Evolutionary conservation across 768 basidiomycete genomes (phyloP), one percentile per base, ranked within the genome.

Genomic region (Termitomyces sp.): DNA sequence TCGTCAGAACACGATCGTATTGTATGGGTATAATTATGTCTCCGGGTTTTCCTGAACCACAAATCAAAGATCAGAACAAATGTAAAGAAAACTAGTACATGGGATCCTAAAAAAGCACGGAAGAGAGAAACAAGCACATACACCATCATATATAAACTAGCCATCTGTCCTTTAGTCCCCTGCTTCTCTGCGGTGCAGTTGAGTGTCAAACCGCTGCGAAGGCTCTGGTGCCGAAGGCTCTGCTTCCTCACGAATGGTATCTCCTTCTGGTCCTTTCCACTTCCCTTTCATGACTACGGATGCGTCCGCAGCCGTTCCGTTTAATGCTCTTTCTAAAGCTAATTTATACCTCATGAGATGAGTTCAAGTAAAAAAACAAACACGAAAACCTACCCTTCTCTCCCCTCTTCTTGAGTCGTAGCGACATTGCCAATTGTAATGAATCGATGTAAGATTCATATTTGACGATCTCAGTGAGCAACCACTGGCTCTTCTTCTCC

Each of bases 391-490:
- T 49, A 79, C 82, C 83, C 73, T 92, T 95, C 75, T 98, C 93
- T 36, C 96, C 96, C 57, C 94, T 85, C 72, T 89, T 93, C 76
- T 92, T 93, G 66, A 96, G 77, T 38, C 95, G 86, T 47, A 96
- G 80, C 9, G 80, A 78, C 88, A 95, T 96, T 42, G 91, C 96
- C 4, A 79, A 75, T 70, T 89, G 85, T 36, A 99, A 81, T 6
- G 94, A 92, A 65, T 96, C 94, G 59, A 96, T 89, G 72, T 99
- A 99, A 15, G 91, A 91, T 57, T 93, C 88, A 73, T 98, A 98
- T 73, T 98, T 98, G 70, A 94, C 92, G 46, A 94, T 92, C 76
- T 99, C 96, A 9, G 90, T 85, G 57, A 95, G 81, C 51, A 98
- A 77, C 72, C 92, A 92, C 69, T 92, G 88, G 3, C 92, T 94